Base-by-base conservation (phyloP, 176 grass and related monocot genomes). In the bread wheat (Triticum aestivum) region DNA sequence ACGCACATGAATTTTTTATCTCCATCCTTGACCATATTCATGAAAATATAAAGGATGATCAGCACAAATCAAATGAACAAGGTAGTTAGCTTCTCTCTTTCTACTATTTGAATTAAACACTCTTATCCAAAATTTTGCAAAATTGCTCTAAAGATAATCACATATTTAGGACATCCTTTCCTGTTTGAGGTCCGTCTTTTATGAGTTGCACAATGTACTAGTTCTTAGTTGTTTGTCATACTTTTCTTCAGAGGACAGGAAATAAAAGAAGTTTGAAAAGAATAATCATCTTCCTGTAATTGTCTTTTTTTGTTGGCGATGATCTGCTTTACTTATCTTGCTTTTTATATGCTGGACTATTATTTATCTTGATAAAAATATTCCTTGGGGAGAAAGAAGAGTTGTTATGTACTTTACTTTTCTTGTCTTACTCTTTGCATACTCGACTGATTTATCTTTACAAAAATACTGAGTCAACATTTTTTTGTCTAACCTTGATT, bases 1-100 rank as follows among this genome's bases (percentile, higher is more conserved):
- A 98, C 71, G 97, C 94, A 26, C 94, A 98, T 92, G 97, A 98
- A 90, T 98, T 98, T 88, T 98, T 98, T 66, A 98, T 98, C 82
- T 96, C 93, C 83, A 91, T 98, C 85, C 88, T 98, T 89, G 94
- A 98, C 75, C 87, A 95, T 86, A 96, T 98, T 79, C 97, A 98
- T 90, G 97, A 98, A 92, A 96, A 98, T 85, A 84, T 97, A 69
- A 91, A 91, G 79, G 88, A 96, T 11, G 94, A 91, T 75, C 88
- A 81, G 45, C 90, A 84, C 33, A 96, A 92, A 85, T 86, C 87
- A 71, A 90, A 91, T 77, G 67, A 45, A 66, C 89, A 94, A 88
- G 94, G 97, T 96, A 76, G 17, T 79, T 76, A 54, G 85, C 65
- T 75, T 41, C 64, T 86, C 61, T 63, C 67, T 88, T 66, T 45